Percentiles rank a stretch among this genome's conserved stretches.
These are phyloP conservation scores for Skeletonema marinoi DNA, from an alignment of 108 stramenopile genomes.

Conservation along the genomic window DNA sequence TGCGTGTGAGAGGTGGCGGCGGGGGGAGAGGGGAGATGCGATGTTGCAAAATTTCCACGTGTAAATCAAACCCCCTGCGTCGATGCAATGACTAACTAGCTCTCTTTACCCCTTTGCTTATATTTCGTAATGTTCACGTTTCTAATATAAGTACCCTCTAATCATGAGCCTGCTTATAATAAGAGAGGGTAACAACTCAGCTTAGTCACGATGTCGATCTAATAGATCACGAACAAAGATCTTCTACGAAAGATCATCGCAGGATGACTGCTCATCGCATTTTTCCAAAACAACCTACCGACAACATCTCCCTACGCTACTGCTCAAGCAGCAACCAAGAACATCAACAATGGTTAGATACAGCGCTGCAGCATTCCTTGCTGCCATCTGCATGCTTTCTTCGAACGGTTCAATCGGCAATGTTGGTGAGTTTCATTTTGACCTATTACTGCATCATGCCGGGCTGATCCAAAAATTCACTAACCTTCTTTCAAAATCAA, in stretches of 20 bases:
- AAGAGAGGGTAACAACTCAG: neutral
- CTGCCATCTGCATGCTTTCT: neutral
- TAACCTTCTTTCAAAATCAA: neutral
- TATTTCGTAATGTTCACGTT: too few relatives aligned
- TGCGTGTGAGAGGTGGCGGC: neutral
- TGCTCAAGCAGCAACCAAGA: neutral
- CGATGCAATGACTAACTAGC: too few relatives aligned
- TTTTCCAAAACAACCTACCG: neutral
- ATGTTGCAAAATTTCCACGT: too few relatives aligned
- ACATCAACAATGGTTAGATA: neutral
- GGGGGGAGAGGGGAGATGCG: too few relatives aligned
- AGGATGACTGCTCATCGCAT: neutral
- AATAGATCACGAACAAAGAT: too few relatives aligned
- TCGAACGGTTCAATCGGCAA: neutral
- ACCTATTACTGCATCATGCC: neutral
- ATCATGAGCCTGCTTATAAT: too few relatives aligned
- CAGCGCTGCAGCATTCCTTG: neutral
- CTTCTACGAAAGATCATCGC: too few relatives aligned
- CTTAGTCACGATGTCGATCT: neutral
- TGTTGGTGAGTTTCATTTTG: neutral
- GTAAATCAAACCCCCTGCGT: too few relatives aligned
- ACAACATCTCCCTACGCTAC: neutral
- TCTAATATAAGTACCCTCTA: too few relatives aligned
- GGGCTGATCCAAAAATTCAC: neutral
- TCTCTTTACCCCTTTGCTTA: too few relatives aligned